Evolutionary conservation across 805 yeast genomes (phyloP).

Genomic region (Nakazawaea siamensis): DNA sequence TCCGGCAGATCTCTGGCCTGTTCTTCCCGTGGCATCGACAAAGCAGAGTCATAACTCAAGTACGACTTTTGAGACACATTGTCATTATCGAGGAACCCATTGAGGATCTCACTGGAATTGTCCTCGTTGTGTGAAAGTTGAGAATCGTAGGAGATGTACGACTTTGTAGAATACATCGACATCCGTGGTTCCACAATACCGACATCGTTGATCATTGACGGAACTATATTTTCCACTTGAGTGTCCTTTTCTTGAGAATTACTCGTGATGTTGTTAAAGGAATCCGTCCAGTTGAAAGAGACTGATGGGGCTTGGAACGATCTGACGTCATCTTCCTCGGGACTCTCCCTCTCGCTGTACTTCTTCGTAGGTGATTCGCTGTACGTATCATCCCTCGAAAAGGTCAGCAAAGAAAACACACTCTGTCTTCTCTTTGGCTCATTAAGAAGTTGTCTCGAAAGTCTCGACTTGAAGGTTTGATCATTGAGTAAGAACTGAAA

Average conservation of each 20-base stretch:
- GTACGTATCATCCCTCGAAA: conserved; percentile 9
- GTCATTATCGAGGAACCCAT: conserved; percentile 15
- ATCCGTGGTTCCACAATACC: conserved; percentile 3
- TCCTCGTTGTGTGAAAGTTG: conserved; percentile 3
- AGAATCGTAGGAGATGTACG: conserved; percentile 9
- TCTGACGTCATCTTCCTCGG: conserved; percentile 3
- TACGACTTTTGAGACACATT: conserved; percentile 40
- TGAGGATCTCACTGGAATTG: not conserved
- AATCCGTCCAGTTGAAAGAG: conserved; percentile 28
- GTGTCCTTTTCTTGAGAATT: conserved; percentile 6
- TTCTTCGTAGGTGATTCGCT: too few species aligned
- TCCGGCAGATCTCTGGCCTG: conserved; percentile 11
- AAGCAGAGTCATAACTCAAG: conserved; percentile 51
- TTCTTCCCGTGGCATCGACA: conserved; percentile 22
- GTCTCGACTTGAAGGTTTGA: conserved; percentile 14
- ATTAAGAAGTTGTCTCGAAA: conserved; percentile 18
- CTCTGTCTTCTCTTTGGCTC: conserved; percentile 13
- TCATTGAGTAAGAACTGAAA: conserved; percentile 32
- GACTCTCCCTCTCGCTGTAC: too few species aligned
- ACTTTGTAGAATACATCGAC: conserved; percentile 6
- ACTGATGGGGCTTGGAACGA: conserved; percentile 26
- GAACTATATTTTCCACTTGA: conserved; percentile 10
- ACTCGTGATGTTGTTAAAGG: conserved; percentile 16
- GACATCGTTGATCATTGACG: conserved; percentile 11
- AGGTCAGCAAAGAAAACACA: conserved; percentile 14